Conservation (phyloP, 129 eudicot species). For the Centella asiatica region DNA sequence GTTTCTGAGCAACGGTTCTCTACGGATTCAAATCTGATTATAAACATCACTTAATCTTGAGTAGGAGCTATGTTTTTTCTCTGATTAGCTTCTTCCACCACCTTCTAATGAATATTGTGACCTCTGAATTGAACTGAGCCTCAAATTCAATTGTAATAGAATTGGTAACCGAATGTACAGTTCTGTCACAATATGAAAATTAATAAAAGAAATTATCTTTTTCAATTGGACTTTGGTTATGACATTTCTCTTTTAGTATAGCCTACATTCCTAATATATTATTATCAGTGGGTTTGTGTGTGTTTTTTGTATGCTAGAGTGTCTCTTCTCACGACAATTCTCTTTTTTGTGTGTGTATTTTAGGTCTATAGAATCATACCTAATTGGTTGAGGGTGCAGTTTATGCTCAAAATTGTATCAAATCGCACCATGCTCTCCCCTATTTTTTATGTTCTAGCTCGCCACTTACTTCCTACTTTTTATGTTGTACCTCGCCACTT, state of each 20-base stretch:
- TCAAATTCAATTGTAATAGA: conserved; percentile 1
- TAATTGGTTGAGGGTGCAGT: no score
- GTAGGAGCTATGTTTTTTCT: background rate
- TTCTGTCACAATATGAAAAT: background rate
- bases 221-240: background rate
- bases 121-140: background rate
- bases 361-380: no score
- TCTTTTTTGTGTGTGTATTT: no score
- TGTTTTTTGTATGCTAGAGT: no score
- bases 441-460: no score
- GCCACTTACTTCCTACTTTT: no score
- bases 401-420: no score
- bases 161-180: conserved; percentile 9
- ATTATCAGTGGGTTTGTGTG: no score
- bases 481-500: no score
- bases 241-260: no score
- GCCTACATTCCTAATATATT: background rate
- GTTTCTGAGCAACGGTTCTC: conserved; percentile 1
- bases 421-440: no score
- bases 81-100: background rate
- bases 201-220: background rate
- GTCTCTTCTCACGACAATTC: no score
- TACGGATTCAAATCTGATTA: background rate
- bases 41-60: background rate
- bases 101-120: background rate